Percentiles rank a stretch among this genome's conserved stretches.
phyloP scores from a whole-genome alignment of 805 yeast genomes.

The Metahyphopichia silvanorum region DNA sequence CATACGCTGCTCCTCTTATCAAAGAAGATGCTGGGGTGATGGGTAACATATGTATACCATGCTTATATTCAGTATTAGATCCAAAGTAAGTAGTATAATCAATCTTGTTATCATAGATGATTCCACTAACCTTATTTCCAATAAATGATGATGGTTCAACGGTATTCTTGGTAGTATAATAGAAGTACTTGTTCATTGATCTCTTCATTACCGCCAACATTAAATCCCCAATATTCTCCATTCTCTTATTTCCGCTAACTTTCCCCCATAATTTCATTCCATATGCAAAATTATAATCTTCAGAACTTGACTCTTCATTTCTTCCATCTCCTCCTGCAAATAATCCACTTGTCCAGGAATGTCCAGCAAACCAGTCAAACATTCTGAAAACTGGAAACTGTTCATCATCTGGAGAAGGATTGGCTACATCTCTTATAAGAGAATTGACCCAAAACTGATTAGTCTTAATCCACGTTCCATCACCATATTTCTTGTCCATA shows the following conservation, averaged over 20 bases:
- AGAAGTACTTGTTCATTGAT: slow-evolving; percentile 54
- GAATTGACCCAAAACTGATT: slow-evolving; percentile 55
- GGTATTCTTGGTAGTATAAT: slow-evolving; percentile 37
- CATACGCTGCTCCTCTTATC: slow-evolving; percentile 50
- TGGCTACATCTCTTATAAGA: slow-evolving; percentile 62
- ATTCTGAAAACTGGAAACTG: slow-evolving; percentile 61
- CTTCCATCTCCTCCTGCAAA: slow-evolving; percentile 61
- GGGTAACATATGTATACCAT: slow-evolving; percentile 76
- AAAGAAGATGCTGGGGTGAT: slow-evolving; percentile 58
- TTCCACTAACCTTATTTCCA: slow-evolving; percentile 61
- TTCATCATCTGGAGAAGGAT: slow-evolving; percentile 49
- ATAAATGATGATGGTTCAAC: slow-evolving; percentile 48
- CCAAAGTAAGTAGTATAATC: slow-evolving; percentile 73
- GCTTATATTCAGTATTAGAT: slow-evolving; percentile 53
- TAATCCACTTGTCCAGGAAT: slow-evolving; percentile 69
- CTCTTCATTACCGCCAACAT: slow-evolving; percentile 53
- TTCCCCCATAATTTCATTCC: slow-evolving; percentile 67
- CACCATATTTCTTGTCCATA: slow-evolving; percentile 24
- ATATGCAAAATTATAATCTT: slow-evolving; percentile 65
- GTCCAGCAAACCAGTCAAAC: slow-evolving; percentile 71
- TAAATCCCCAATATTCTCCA: slow-evolving; percentile 53
- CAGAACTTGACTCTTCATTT: slow-evolving; percentile 66
- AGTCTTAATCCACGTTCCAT: slow-evolving; percentile 44
- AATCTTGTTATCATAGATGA: slow-evolving; percentile 63
- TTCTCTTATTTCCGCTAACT: slow-evolving; percentile 47